Conservation (phyloP, 2,329 filamentous ascomycete species). For the Madurella fahalii region DNA sequence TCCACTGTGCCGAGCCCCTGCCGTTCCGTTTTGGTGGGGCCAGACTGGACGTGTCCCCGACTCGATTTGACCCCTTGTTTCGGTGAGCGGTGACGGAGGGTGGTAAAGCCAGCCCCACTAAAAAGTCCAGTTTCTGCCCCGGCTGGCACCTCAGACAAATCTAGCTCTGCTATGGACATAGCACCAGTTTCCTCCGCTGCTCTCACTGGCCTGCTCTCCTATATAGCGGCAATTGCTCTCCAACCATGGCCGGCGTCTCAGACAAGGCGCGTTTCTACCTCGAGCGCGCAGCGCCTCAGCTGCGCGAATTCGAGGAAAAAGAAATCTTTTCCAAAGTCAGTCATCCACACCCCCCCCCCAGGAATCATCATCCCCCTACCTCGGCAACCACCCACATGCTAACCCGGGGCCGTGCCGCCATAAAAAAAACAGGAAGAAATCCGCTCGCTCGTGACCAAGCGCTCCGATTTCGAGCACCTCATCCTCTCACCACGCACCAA, state of each 20-base stretch:
- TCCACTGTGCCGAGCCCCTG: conserved; percentile 7
- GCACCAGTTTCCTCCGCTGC: too few relatives aligned
- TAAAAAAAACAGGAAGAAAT: conserved; percentile 69
- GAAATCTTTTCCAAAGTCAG: conserved; percentile 78
- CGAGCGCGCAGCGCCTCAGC: conserved; percentile 85
- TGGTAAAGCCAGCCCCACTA: conserved; percentile 24
- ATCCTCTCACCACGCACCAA: conserved; percentile 77
- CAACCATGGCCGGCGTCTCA: conserved; percentile 71
- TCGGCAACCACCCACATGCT: conserved; percentile 1
- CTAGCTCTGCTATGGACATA: not conserved
- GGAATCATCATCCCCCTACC: conserved; percentile 7
- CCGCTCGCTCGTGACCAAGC: conserved; percentile 78
- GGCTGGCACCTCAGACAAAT: not conserved
- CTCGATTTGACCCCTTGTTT: not conserved
- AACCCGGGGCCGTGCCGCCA: not conserved
- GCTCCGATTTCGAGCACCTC: conserved; percentile 89
- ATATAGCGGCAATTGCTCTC: not conserved
- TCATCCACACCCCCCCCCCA: conserved; percentile 8
- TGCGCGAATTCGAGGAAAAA: conserved; percentile 89
- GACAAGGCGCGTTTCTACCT: conserved; percentile 96
- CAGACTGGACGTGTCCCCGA: not conserved
- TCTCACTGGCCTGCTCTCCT: too few relatives aligned
- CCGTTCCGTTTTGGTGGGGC: not conserved
- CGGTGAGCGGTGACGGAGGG: conserved; percentile 6
- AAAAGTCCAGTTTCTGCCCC: conserved; percentile 24